Evolutionary conservation across 1,284 basidiomycete species (phyloP).

Genomic region (Rhizoctonia solani): DNA sequence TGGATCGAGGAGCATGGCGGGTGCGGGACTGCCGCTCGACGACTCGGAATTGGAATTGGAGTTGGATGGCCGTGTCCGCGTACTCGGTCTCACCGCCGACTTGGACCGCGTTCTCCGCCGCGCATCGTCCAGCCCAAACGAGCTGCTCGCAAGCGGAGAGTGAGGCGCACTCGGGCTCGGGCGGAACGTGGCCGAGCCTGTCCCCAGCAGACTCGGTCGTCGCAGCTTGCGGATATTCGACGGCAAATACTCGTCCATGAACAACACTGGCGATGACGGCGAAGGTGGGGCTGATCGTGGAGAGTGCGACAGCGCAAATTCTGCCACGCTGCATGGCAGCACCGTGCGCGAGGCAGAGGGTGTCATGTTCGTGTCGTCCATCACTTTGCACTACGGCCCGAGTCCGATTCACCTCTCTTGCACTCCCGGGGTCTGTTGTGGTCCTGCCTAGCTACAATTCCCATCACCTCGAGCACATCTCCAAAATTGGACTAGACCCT

Average conservation of each 20-base stretch:
- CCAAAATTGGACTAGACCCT: constrained; percentile 20
- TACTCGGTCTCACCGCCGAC: constrained; percentile 7
- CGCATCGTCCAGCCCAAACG: constrained; percentile 7
- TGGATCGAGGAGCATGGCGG: constrained; percentile 13
- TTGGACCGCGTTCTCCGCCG: constrained; percentile 6
- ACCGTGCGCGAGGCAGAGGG: constrained; percentile 30
- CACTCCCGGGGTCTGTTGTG: too few species aligned
- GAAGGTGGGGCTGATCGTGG: constrained; percentile 39
- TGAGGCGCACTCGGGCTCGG: constrained; percentile 8
- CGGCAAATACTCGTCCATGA: constrained; percentile 35
- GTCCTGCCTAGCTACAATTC: background rate
- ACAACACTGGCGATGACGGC: constrained; percentile 36
- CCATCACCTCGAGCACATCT: constrained; percentile 4
- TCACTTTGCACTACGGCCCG: background rate
- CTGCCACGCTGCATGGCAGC: constrained; percentile 31
- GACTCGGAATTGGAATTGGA: background rate
- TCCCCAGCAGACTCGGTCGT: constrained; percentile 37
- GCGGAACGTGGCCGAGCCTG: background rate
- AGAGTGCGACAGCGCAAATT: constrained; percentile 34
- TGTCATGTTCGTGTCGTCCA: constrained; percentile 7
- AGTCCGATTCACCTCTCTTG: background rate
- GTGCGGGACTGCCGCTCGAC: constrained; percentile 3
- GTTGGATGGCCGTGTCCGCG: background rate
- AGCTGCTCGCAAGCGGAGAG: background rate
- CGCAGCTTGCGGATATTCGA: constrained; percentile 36